Percentiles rank a stretch among this genome's conserved stretches.
phyloP scores from a whole-genome alignment of 108 stramenopile species.

The Asterionellopsis glacialis region DNA sequence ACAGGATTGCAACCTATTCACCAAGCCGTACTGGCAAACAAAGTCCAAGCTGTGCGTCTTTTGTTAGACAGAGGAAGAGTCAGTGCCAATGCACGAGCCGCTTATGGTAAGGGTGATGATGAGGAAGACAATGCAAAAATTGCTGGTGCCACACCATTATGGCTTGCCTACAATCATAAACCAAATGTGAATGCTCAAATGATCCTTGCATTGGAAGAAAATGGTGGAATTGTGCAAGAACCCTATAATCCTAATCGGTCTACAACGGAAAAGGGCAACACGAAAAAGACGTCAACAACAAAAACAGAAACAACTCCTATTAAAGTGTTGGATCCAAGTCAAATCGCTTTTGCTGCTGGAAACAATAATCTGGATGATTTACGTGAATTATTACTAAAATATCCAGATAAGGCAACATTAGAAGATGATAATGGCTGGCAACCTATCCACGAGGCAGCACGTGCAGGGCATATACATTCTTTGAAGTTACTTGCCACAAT shows the following conservation, averaged over 20 bases:
- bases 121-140: background rate
- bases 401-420: conserved; percentile 3
- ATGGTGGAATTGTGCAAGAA: conserved; percentile 1
- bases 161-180: background rate
- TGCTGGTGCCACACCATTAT: conserved; percentile 2
- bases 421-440: conserved; percentile 41
- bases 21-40: conserved; percentile 12
- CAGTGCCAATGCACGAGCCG: background rate
- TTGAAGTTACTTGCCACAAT: conserved; percentile 18
- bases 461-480: conserved; percentile 32
- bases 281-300: background rate
- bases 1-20: conserved; percentile 23
- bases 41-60: conserved; percentile 4
- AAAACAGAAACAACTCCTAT: background rate
- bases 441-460: conserved; percentile 39
- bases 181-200: conserved; percentile 8
- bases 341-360: background rate
- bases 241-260: conserved; percentile 3
- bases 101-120: conserved; percentile 5
- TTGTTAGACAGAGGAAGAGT: background rate
- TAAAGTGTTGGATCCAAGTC: no score
- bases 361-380: conserved; percentile 6
- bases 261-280: background rate
- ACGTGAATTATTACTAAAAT: conserved; percentile 3
- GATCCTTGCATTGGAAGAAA: background rate